Base-by-base conservation (phyloP, 2,329 filamentous ascomycete species). In the Penicillium digitatum region DNA sequence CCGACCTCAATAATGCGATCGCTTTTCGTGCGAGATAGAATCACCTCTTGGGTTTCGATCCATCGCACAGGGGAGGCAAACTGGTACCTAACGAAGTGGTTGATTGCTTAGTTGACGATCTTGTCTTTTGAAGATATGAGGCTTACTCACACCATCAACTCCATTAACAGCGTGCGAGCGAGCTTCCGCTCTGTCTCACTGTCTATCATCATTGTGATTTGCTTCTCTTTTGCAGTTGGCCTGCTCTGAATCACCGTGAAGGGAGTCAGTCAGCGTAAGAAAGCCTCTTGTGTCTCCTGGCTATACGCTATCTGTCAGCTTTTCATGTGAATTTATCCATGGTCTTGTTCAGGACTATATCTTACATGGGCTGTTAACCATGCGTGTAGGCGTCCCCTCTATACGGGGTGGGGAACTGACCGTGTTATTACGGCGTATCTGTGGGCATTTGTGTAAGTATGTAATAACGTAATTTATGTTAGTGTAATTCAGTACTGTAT, bases 1-100 rank as follows among this genome's bases (percentile, higher is more conserved):
- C 72, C 73, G 44, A 74, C 66, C 60, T 74, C 72, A 49, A 75
- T 62, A 26, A 71, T 51, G 35, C 67, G 62, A 45, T 71, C 64
- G 26, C 61, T 66, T 20, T 61, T 55, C 26, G 57, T 54, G 3
- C 65, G 59, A 16, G 52, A 52, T 11, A 74, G 60, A 26, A 74
- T 53, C 11, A 66, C 54, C 48, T 74, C 67, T 57, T 74, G 72
- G 0, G 71, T 72, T 32, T 73, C 64, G 50, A 72, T 72, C 71
- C 69, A 59, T 56, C 52, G 52, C 44, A 58, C 56, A 24, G 57
- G 57, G 29, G 38, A 61, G 44, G 49, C 48, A 37, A 61, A 56
- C 24, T 59, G 53, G 27, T 56, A 48, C 37, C 58, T 60, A 48
- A 18, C 2, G 16, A 6, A n/a, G n/a, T 12, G 27, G 29, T 38